A percentile compares a stretch with the other conserved stretches of the same genome.
These are phyloP conservation scores for Albizia julibrissin DNA, from an alignment of 306 rosid genomes.

Conservation along the genomic window DNA sequence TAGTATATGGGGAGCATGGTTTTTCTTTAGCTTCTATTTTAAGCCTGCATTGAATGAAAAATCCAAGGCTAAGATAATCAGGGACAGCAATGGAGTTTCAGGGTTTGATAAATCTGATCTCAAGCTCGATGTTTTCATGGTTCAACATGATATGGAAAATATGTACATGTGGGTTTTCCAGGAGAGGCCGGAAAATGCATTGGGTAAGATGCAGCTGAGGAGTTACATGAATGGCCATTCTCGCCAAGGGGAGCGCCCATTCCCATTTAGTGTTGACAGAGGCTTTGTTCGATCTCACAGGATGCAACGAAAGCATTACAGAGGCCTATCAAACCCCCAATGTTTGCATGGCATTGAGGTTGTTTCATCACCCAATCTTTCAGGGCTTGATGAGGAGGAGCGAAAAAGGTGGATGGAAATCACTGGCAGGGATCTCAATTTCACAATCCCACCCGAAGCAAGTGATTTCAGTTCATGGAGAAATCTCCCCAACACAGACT, in stretches of 20 bases:
- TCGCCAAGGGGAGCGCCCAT: not conserved
- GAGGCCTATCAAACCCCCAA: conserved; percentile 8
- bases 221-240: conserved; percentile 2
- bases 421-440: conserved; percentile 3
- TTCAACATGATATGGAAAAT: conserved; percentile 1
- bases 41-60: not conserved
- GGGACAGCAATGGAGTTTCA: conserved; percentile 1
- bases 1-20: not conserved
- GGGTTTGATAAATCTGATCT: conserved; percentile 8
- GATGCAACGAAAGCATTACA: conserved; percentile 10
- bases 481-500: conserved; percentile 4
- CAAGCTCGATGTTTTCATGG: not conserved
- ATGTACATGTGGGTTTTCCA: conserved; percentile 6
- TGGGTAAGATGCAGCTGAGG: conserved; percentile 12
- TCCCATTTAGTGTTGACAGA: not conserved
- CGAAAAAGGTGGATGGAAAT: not conserved
- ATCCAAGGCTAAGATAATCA: conserved; percentile 1
- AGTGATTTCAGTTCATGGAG: conserved; percentile 8
- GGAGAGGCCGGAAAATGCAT: conserved; percentile 1
- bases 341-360: conserved; percentile 11
- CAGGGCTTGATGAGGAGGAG: not conserved
- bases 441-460: not conserved
- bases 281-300: conserved; percentile 4
- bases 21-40: conserved; percentile 3
- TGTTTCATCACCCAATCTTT: not conserved